Base-by-base conservation (phyloP, 1,139 yeast species). In the Debaryomycetaceae sp. region DNA sequence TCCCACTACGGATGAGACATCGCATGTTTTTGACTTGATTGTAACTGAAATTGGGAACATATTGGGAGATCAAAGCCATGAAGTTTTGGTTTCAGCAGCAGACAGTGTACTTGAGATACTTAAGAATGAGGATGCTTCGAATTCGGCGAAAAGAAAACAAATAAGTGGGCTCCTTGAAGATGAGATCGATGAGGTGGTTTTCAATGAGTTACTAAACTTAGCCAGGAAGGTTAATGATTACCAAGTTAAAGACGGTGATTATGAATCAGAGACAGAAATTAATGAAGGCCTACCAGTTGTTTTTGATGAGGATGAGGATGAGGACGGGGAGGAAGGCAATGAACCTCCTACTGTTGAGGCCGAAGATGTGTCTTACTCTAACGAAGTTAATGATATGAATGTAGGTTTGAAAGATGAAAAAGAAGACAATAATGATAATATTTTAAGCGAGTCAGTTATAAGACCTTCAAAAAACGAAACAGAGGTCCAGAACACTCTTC, bases 51-150 rank as follows among this genome's bases (percentile, higher is more conserved):
- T 66, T 6, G 58, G 62, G 30, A 44, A 41, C 6, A 49, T 47
- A 34, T 48, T 68, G 24, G 62, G 72, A 1, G 78, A 72, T 41
- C 56, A 71, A 14, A 58, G 67, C 33, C 76, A 70, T 42, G 72
- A 65, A 31, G 68, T 67, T n/a, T 61, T 71, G n/a, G 52, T 69
- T 36, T 76, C 83, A 0, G 74, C 80, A 8, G 79, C 94, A 1
- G 97, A 89, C 55, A 68, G 84, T 5, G 58, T 85, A 0, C 58
- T 89, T 33, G 83, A 78, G 45, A 61, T 75, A 0, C 58, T 89
- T 42, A 83, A 83, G 52, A 72, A 70, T 40, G 82, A 73, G 6
- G 57, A 53, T 8, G 31, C 44, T 13, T 32, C 55, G 41, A 36
- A 53, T 43, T 32, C 46, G 6, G 55, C 51, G 14, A 43, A 74